Conservation (phyloP, 805 yeast species). For the Candida nemodendra region DNA sequence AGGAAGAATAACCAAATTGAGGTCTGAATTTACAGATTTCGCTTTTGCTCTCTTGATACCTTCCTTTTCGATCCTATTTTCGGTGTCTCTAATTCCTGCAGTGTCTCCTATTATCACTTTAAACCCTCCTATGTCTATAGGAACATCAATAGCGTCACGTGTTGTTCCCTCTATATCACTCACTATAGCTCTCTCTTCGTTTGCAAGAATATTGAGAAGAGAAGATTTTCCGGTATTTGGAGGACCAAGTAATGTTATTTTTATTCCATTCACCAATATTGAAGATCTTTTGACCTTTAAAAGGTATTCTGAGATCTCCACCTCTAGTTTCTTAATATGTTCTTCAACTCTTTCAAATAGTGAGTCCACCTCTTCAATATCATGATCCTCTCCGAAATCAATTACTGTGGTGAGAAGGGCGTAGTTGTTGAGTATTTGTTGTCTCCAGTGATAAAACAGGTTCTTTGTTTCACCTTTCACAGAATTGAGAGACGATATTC, state of each 20-base stretch:
- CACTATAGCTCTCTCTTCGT: constrained; percentile 85
- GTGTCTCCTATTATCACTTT: constrained; percentile 87
- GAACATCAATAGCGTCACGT: constrained; percentile 80
- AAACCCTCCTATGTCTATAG: constrained; percentile 77
- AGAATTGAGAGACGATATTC: constrained; percentile 69
- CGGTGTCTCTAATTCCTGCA: constrained; percentile 73
- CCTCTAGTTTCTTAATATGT: constrained; percentile 41
- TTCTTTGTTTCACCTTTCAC: constrained; percentile 66
- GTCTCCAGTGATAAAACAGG: constrained; percentile 65
- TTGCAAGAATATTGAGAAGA: constrained; percentile 69
- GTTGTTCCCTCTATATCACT: constrained; percentile 94
- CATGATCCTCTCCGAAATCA: constrained; percentile 94
- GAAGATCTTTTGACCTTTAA: constrained; percentile 54
- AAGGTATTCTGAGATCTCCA: constrained; percentile 46
- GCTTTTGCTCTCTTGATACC: constrained; percentile 78
- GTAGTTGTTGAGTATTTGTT: constrained; percentile 56
- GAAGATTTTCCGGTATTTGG: constrained; percentile 98
- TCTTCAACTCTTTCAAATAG: constrained; percentile 50
- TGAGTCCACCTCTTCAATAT: constrained; percentile 59
- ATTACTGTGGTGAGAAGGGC: constrained; percentile 84
- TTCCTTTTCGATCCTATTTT: constrained; percentile 50
- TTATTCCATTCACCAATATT: constrained; percentile 69
- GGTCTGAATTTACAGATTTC: constrained; percentile 60
- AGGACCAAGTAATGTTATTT: constrained; percentile 75
- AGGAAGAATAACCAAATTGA: constrained; percentile 66